Evolutionary conservation across 1,284 basidiomycete species (phyloP).

Genomic region (Waitea zeae): DNA sequence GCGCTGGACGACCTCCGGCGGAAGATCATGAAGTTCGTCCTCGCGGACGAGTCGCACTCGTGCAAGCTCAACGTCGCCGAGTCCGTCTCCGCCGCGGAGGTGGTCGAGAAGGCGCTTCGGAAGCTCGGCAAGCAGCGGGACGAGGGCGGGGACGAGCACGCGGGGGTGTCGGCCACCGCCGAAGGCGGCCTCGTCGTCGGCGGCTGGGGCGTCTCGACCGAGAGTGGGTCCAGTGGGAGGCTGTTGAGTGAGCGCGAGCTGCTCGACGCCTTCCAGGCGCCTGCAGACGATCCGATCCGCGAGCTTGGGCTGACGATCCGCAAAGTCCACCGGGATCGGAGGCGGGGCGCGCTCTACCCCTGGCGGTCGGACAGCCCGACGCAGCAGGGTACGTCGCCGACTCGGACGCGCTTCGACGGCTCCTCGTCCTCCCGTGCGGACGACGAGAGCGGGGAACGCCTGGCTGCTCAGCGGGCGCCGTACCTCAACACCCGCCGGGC

Average conservation of each 20-base stretch:
- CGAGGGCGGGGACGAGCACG: constrained; percentile 25
- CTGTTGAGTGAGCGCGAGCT: constrained; percentile 76
- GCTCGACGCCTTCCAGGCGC: constrained; percentile 71
- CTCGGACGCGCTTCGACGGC: constrained; percentile 13
- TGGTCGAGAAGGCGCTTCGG: constrained; percentile 72
- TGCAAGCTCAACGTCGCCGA: constrained; percentile 67
- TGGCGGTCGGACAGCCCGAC: constrained; percentile 15
- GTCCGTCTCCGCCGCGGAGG: constrained; percentile 65
- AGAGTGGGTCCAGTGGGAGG: constrained; percentile 44
- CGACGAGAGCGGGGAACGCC: constrained; percentile 7
- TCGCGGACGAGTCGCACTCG: constrained; percentile 56
- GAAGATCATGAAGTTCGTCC: constrained; percentile 66
- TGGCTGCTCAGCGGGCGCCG: constrained; percentile 10
- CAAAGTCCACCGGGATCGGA: background rate
- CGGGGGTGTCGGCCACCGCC: constrained; percentile 34
- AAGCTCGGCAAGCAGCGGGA: constrained; percentile 68
- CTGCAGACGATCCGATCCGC: constrained; percentile 66
- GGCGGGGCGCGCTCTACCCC: constrained; percentile 35
- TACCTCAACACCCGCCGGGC: constrained; percentile 73
- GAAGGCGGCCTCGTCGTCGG: constrained; percentile 63
- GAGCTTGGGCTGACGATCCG: constrained; percentile 66
- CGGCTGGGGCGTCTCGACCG: constrained; percentile 86
- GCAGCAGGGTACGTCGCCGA: constrained; percentile 9
- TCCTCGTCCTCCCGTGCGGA: too few relatives aligned
- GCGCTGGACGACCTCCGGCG: constrained; percentile 65